Evolutionary conservation across 768 basidiomycete species (phyloP).

Genomic region (Kondoa subrosea): DNA sequence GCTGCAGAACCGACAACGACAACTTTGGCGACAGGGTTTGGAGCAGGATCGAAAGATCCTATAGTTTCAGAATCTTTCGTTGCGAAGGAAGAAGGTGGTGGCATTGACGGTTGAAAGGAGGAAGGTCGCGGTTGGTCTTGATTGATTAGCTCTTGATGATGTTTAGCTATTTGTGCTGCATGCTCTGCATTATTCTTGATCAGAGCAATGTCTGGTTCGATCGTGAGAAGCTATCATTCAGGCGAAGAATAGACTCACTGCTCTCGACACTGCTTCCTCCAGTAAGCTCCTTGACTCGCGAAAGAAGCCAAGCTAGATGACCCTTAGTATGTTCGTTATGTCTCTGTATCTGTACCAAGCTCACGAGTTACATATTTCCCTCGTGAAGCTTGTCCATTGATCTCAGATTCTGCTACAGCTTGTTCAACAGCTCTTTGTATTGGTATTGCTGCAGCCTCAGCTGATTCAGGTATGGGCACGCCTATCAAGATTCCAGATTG

Average conservation of each 20-base stretch:
- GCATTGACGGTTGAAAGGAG: neutral
- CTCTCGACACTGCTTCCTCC: slow-evolving; percentile 53
- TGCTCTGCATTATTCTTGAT: slow-evolving; percentile 73
- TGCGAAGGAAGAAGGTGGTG: slow-evolving; percentile 7
- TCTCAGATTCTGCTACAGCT: slow-evolving; percentile 67
- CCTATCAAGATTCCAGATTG: slow-evolving; percentile 64
- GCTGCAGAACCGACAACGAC: slow-evolving; percentile 67
- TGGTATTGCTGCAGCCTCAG: slow-evolving; percentile 47
- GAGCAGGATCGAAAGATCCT: slow-evolving; percentile 29
- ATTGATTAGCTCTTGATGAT: slow-evolving; percentile 43
- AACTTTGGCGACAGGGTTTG: slow-evolving; percentile 8
- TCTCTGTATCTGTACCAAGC: neutral
- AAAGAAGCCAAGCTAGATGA: slow-evolving; percentile 54
- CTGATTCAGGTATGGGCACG: slow-evolving; percentile 69
- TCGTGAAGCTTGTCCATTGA: slow-evolving; percentile 54
- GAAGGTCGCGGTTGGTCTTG: slow-evolving; percentile 23
- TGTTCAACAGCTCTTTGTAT: slow-evolving; percentile 66
- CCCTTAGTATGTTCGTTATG: neutral
- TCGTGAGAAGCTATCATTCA: neutral
- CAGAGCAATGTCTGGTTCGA: slow-evolving; percentile 54
- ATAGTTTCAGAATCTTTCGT: slow-evolving; percentile 22
- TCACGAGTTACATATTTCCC: slow-evolving; percentile 74
- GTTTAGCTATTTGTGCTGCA: slow-evolving; percentile 64
- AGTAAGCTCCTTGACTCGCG: slow-evolving; percentile 64
- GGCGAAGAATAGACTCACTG: slow-evolving; percentile 38